A percentile compares a stretch with the other conserved stretches of the same genome.
Evolutionary conservation across 345 rosid species (phyloP).

Genomic region (Adansonia digitata): DNA sequence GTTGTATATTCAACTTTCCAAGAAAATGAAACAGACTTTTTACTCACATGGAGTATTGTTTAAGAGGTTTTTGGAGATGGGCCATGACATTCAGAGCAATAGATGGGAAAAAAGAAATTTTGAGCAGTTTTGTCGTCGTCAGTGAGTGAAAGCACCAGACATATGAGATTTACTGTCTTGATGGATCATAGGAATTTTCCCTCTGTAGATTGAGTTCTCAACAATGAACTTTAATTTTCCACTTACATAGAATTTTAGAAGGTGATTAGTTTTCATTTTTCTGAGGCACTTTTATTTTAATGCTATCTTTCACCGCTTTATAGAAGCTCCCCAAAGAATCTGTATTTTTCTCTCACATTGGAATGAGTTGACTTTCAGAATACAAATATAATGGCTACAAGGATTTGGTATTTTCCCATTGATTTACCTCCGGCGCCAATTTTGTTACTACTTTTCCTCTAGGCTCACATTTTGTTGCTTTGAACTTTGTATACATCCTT

Average conservation of each 20-base stretch:
- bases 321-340: background rate
- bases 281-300: too few relatives aligned
- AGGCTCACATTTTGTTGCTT: too few relatives aligned
- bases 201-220: background rate
- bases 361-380: background rate
- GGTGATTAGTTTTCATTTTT: slow-evolving; percentile 13
- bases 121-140: background rate
- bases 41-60: slow-evolving; percentile 45
- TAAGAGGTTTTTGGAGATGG: slow-evolving; percentile 49
- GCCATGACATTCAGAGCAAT: slow-evolving; percentile 28
- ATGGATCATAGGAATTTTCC: background rate
- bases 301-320: too few relatives aligned
- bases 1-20: slow-evolving; percentile 24
- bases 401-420: background rate
- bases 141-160: slow-evolving; percentile 1
- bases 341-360: background rate
- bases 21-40: slow-evolving; percentile 28
- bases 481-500: too few relatives aligned
- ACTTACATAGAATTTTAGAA: too few relatives aligned
- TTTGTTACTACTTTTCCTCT: too few relatives aligned
- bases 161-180: background rate
- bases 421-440: too few relatives aligned
- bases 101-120: slow-evolving; percentile 20
- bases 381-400: background rate
- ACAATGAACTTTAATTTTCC: too few relatives aligned